Percentiles rank a stretch among this genome's conserved stretches.
phyloP scores from a whole-genome alignment of 345 rosid genomes.

The Euphorbia lathyris region DNA sequence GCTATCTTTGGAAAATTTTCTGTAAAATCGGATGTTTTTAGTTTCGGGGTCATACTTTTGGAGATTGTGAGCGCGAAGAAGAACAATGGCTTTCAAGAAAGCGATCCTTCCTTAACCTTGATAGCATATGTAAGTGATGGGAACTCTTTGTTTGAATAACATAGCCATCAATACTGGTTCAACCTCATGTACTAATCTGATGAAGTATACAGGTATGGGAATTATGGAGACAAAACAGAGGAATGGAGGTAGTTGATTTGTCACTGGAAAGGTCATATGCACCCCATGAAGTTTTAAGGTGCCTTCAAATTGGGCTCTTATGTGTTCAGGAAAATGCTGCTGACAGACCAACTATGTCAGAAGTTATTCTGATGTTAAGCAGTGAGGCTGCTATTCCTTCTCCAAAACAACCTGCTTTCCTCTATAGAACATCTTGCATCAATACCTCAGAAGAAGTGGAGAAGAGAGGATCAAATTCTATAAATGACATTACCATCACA shows the following conservation, averaged over 20 bases:
- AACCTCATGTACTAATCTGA: neutral
- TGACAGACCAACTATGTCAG: constrained; percentile 14
- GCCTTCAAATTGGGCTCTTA: constrained; percentile 15
- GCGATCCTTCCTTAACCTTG: neutral
- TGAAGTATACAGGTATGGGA: constrained; percentile 16
- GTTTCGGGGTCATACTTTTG: constrained; percentile 22
- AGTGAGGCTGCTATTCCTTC: neutral
- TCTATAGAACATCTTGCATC: neutral
- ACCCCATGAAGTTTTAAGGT: constrained; percentile 7
- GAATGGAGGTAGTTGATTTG: constrained; percentile 13
- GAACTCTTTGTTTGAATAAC: neutral
- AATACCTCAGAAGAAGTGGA: neutral
- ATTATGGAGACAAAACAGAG: constrained; percentile 13
- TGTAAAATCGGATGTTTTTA: constrained; percentile 20
- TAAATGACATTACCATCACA: neutral
- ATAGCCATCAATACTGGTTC: neutral
- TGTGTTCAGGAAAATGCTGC: constrained; percentile 11
- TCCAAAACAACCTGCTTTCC: constrained; percentile 6
- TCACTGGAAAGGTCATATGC: neutral
- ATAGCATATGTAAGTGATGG: constrained; percentile 16
- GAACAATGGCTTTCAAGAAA: neutral
- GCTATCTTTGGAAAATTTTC: constrained; percentile 17
- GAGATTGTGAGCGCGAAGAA: constrained; percentile 17
- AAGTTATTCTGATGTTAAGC: constrained; percentile 2
- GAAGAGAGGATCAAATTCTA: neutral